These are phyloP conservation scores for Ceratobasidium sp. DNA, from an alignment of 1,284 basidiomycete species.

Conservation along the genomic window DNA sequence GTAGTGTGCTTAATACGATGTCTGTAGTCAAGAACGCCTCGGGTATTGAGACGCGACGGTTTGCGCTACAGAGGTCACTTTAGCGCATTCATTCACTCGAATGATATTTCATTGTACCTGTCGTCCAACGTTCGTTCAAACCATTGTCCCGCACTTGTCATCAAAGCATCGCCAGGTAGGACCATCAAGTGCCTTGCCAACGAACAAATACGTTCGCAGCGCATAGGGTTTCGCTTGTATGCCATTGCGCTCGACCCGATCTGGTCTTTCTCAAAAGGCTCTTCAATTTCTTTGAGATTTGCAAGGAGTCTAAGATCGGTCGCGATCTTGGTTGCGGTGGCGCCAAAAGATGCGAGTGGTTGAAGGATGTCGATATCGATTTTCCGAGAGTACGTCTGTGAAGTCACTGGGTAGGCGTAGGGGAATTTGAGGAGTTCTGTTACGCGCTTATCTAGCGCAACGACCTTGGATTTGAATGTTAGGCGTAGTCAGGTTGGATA, in stretches of 20 bases:
- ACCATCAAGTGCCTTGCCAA: slow-evolving; percentile 92
- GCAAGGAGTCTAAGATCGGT: slow-evolving; percentile 93
- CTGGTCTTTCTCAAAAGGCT: slow-evolving; percentile 98
- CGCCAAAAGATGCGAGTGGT: slow-evolving; percentile 88
- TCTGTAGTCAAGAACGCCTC: slow-evolving; percentile 98
- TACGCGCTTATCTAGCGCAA: slow-evolving; percentile 87
- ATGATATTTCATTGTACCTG: slow-evolving; percentile 57
- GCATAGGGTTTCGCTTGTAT: slow-evolving; percentile 99
- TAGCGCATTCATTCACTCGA: not conserved
- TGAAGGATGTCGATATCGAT: slow-evolving; percentile 94
- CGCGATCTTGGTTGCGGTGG: slow-evolving; percentile 97
- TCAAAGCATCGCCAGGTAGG: slow-evolving; percentile 90
- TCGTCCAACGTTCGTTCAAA: slow-evolving; percentile 96
- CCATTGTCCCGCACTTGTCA: slow-evolving; percentile 94
- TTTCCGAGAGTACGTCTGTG: slow-evolving; percentile 98
- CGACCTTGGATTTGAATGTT: slow-evolving; percentile 61
- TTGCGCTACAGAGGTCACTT: slow-evolving; percentile 66
- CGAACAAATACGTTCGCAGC: slow-evolving; percentile 95
- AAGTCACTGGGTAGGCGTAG: slow-evolving; percentile 96
- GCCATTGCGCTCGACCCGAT: slow-evolving; percentile 99
- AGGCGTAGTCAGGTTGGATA: slow-evolving; percentile 3
- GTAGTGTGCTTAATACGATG: slow-evolving; percentile 92
- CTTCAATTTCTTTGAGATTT: slow-evolving; percentile 97
- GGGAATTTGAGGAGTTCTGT: slow-evolving; percentile 91
- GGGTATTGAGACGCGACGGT: slow-evolving; percentile 93